Conservation (phyloP, 352 stramenopile species). For the Phytophthora hybrid region DNA sequence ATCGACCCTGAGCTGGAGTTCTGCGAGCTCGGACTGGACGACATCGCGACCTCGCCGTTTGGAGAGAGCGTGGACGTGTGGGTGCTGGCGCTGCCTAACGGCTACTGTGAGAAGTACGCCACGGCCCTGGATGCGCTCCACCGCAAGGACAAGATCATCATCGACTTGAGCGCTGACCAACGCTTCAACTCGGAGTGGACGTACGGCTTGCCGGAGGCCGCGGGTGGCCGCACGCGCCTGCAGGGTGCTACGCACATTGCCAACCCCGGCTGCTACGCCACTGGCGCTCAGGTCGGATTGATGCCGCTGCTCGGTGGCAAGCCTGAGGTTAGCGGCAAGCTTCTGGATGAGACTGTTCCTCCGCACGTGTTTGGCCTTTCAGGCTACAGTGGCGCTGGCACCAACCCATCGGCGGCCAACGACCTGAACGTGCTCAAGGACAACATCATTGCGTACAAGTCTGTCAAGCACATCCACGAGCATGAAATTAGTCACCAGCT, state of each 20-base stretch:
- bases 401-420: conserved; percentile 84
- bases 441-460: conserved; percentile 93
- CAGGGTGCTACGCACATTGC: conserved; percentile 81
- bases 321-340: conserved; percentile 50
- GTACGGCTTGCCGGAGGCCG: conserved; percentile 88
- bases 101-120: conserved; percentile 86
- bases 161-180: conserved; percentile 91
- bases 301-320: conserved; percentile 83
- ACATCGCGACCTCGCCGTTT: conserved; percentile 72
- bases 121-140: conserved; percentile 72
- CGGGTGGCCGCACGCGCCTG: conserved; percentile 63
- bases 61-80: conserved; percentile 88
- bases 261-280: conserved; percentile 92
- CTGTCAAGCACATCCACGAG: conserved; percentile 92
- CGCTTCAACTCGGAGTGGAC: conserved; percentile 89
- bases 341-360: conserved; percentile 72
- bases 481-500: conserved; percentile 87
- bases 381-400: conserved; percentile 90
- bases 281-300: conserved; percentile 79
- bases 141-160: conserved; percentile 80
- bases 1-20: conserved; percentile 85
- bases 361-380: conserved; percentile 91
- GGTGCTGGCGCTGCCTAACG: conserved; percentile 89
- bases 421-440: conserved; percentile 78
- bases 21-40: conserved; percentile 80